A percentile compares a stretch with the other conserved stretches of the same genome.
Evolutionary conservation across 225 moss, liverwort and hornwort species (phyloP).

Genomic region (Pleurozium schreberi): DNA sequence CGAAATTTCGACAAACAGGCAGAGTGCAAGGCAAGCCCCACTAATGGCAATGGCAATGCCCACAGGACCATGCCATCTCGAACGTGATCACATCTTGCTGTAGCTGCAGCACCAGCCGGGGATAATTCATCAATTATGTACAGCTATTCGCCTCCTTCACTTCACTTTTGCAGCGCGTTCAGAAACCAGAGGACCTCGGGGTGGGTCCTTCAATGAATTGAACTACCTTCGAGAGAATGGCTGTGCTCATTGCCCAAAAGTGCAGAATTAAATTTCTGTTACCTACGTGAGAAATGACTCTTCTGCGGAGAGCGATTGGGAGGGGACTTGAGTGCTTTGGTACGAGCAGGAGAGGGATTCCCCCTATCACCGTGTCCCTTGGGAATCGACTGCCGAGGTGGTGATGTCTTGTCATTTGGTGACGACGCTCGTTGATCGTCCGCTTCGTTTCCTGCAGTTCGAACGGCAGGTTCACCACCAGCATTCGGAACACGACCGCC

Average conservation of each 20-base stretch:
- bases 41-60: not conserved
- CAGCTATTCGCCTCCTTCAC: conserved; percentile 10
- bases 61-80: not conserved
- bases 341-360: conserved; percentile 23
- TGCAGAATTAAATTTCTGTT: not conserved
- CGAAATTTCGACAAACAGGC: not conserved
- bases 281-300: conserved; percentile 40
- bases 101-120: conserved; percentile 1
- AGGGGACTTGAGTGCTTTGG: conserved; percentile 18
- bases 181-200: not conserved
- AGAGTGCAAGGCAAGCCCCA: not conserved
- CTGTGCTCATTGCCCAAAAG: not conserved
- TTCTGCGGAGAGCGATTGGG: conserved; percentile 24
- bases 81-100: conserved; percentile 7
- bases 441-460: conserved; percentile 3
- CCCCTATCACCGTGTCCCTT: conserved; percentile 16
- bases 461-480: conserved; percentile 1
- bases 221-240: not conserved
- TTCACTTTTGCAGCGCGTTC: not conserved
- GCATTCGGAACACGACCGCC: conserved; percentile 10
- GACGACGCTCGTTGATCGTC: conserved; percentile 13
- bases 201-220: not conserved
- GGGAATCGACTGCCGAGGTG: conserved; percentile 11
- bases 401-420: conserved; percentile 10
- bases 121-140: conserved; percentile 1